Base-by-base conservation (phyloP, 2,329 filamentous ascomycete species). In the Aspergillus fumigatus region DNA sequence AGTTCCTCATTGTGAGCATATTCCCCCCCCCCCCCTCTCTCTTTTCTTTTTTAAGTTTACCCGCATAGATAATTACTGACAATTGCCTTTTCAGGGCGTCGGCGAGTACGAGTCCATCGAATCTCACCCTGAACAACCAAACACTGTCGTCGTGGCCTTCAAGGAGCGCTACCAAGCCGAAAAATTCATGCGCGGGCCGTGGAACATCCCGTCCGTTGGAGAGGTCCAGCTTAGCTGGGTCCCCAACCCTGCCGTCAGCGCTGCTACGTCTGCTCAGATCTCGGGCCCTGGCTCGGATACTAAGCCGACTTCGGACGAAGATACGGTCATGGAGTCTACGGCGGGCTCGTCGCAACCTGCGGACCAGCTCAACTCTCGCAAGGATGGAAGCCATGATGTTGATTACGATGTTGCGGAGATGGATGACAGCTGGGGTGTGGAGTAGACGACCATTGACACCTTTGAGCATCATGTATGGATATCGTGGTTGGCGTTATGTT, bases 191-290 rank as follows among this genome's bases (percentile, higher is more conserved):
- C 76, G 77, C 56, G 71, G 78, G 8, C 65, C 76, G 0, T 69
- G 71, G 56, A 68, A 74, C 4, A 81, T 84, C 50, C 80, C 81
- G 1, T 74, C 77, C 2, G 73, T 84, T 6, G 82, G 81, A 27
- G 78, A 80, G 47, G 75, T 84, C 26, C 80, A 84, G 49, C 71
- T 85, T 45, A 72, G 75, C 2, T 86, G 84, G 84, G 70, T 82
- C n/a, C 69, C 76, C 38, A 75, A 75, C 27, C 70, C 69, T 1
- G 70, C 69, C 3, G 63, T 70, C 21, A 50, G 63, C 8, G 32
- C 63, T n/a, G 51, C 62, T 1, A 14, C 51, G 9, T 27, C 60
- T 4, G 35, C 62, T 9, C 29, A 60, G 8, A 52, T 60, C 25
- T 52, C 61, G 4, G 55, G 40, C 11, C 52, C 57, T 2, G 60